Evolutionary conservation across 164 flowering plant genomes (phyloP).

Genomic region (Berberis thunbergii): DNA sequence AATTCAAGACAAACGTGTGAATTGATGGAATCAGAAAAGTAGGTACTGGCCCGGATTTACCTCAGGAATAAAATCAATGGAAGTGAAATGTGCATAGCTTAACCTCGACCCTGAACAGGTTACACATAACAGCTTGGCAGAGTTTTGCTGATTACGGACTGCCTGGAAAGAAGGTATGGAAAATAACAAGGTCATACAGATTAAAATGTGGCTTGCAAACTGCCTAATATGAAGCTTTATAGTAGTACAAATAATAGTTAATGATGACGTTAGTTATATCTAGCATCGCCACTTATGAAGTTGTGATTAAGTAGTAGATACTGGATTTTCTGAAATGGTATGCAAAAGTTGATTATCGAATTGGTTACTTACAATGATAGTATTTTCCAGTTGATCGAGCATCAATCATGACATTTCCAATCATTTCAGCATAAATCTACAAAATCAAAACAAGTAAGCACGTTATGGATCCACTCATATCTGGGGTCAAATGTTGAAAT

Average conservation of each 20-base stretch:
- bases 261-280: too few species aligned
- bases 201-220: too few species aligned
- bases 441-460: not conserved
- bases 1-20: not conserved
- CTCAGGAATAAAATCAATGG: conserved; percentile 82
- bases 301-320: not conserved
- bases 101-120: not conserved
- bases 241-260: too few species aligned
- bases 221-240: too few species aligned
- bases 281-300: not conserved
- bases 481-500: not conserved
- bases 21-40: not conserved
- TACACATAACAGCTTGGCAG: too few species aligned
- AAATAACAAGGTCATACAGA: too few species aligned
- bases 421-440: conserved; percentile 99
- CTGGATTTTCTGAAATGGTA: not conserved
- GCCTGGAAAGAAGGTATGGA: too few species aligned
- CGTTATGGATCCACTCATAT: not conserved
- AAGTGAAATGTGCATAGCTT: not conserved
- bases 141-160: too few species aligned
- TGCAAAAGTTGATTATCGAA: not conserved
- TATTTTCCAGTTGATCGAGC: conserved; percentile 99
- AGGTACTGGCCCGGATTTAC: conserved; percentile 21
- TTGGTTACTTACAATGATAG: conserved; percentile 76
- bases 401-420: conserved; percentile 98